Evolutionary conservation across 768 basidiomycete genomes (phyloP).

Genomic region (Boletus vermiculosoides): DNA sequence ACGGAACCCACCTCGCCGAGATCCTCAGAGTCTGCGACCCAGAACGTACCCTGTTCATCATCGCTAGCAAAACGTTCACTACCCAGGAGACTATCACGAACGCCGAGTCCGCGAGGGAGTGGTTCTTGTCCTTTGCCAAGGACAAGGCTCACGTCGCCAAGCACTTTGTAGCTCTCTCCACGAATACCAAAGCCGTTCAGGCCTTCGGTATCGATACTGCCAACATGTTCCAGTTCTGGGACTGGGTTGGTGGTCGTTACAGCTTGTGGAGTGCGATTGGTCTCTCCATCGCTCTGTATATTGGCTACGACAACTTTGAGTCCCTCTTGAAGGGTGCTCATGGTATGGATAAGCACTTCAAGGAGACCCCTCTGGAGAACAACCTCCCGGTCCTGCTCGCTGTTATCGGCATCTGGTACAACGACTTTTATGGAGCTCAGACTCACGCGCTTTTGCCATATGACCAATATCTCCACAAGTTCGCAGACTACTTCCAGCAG

Average conservation of each 20-base stretch:
- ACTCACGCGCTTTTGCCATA: conserved; percentile 95
- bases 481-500: conserved; percentile 99
- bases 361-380: conserved; percentile 77
- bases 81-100: conserved; percentile 99
- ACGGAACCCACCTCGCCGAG: conserved; percentile 96
- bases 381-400: conserved; percentile 93
- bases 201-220: conserved; percentile 85
- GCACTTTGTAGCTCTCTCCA: conserved; percentile 98
- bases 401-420: conserved; percentile 95
- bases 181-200: conserved; percentile 91
- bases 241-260: conserved; percentile 99
- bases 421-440: conserved; percentile 96
- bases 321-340: conserved; percentile 88
- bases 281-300: conserved; percentile 86
- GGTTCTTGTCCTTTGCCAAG: conserved; percentile 85
- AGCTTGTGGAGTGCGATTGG: conserved; percentile 99
- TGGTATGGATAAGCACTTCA: conserved; percentile 98
- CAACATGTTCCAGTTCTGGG: conserved; percentile 99
- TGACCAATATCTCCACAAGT: conserved; percentile 99
- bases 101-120: conserved; percentile 87
- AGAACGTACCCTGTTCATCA: conserved; percentile 94
- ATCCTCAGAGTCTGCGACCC: conserved; percentile 77
- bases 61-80: conserved; percentile 99
- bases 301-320: conserved; percentile 94
- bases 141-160: conserved; percentile 94